Conservation (phyloP, 2,329 filamentous ascomycete species). For the Nothomitra cinnamomea region DNA sequence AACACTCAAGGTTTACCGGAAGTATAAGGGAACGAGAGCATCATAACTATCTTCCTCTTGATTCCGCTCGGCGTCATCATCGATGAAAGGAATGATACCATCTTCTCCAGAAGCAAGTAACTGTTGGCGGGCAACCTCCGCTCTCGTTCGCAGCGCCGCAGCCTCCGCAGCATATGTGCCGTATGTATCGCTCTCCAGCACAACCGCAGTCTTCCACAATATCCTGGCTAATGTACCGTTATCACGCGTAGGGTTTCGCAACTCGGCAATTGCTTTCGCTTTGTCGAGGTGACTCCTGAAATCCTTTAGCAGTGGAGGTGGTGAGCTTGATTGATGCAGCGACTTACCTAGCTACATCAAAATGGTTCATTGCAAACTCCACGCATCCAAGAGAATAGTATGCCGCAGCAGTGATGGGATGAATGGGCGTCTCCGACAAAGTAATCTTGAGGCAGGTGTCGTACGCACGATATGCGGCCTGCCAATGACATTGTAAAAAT, state of each 20-base stretch:
- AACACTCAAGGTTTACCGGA: slow-evolving; percentile 4
- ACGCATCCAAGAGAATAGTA: not conserved
- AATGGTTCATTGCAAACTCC: not conserved
- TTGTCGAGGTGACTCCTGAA: slow-evolving; percentile 8
- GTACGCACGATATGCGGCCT: not conserved
- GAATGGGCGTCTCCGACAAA: not conserved
- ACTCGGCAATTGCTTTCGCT: slow-evolving; percentile 10
- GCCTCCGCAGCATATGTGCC: slow-evolving; percentile 9
- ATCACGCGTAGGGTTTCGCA: slow-evolving; percentile 11
- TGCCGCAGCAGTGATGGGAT: not conserved
- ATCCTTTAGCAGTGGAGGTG: not conserved
- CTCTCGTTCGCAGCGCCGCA: slow-evolving; percentile 8
- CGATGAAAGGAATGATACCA: not conserved
- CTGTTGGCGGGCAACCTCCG: slow-evolving; percentile 9
- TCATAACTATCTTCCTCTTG: slow-evolving; percentile 12
- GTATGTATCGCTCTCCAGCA: slow-evolving; percentile 11
- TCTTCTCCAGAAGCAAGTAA: slow-evolving; percentile 5
- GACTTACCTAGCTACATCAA: not conserved
- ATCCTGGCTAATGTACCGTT: slow-evolving; percentile 13
- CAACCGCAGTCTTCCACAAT: slow-evolving; percentile 11
- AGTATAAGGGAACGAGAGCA: slow-evolving; percentile 10
- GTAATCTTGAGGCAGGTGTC: not conserved
- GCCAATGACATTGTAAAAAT: not conserved
- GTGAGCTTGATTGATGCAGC: not conserved
- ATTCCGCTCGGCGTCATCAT: slow-evolving; percentile 5